Conservation (phyloP, 148 eudicot species). For the Beta vulgaris region DNA sequence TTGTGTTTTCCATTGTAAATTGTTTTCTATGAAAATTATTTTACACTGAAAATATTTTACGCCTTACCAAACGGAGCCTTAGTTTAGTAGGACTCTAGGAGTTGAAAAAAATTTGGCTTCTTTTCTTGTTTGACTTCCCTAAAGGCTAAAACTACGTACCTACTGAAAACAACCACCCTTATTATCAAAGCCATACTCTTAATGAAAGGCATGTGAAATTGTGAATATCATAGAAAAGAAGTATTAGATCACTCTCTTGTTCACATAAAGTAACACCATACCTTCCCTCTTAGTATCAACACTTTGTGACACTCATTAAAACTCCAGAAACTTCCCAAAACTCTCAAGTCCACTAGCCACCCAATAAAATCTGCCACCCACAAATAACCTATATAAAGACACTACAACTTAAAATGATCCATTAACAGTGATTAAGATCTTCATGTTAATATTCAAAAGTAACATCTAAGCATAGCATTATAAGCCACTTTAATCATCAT, state of each 20-base stretch:
- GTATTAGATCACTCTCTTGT: conserved; percentile 14
- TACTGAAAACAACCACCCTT: conserved; percentile 1
- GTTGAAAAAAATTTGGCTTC: conserved; percentile 4
- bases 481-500: not conserved
- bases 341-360: conserved; percentile 14
- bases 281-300: not conserved
- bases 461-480: not conserved
- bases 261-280: conserved; percentile 26
- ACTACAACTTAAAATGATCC: not conserved
- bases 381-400: conserved; percentile 24
- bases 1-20: no score
- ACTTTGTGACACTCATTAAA: conserved; percentile 23
- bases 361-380: conserved; percentile 27
- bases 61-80: no score
- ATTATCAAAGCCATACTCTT: conserved; percentile 22
- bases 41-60: no score
- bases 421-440: not conserved
- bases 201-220: conserved; percentile 49
- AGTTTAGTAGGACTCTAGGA: no score
- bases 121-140: conserved; percentile 14
- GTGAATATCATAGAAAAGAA: conserved; percentile 30
- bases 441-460: no score
- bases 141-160: not conserved
- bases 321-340: conserved; percentile 24
- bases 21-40: no score